These are phyloP conservation scores for Ophiostoma himal-ulmi DNA, from an alignment of 2,329 filamentous ascomycete species.

Conservation along the genomic window DNA sequence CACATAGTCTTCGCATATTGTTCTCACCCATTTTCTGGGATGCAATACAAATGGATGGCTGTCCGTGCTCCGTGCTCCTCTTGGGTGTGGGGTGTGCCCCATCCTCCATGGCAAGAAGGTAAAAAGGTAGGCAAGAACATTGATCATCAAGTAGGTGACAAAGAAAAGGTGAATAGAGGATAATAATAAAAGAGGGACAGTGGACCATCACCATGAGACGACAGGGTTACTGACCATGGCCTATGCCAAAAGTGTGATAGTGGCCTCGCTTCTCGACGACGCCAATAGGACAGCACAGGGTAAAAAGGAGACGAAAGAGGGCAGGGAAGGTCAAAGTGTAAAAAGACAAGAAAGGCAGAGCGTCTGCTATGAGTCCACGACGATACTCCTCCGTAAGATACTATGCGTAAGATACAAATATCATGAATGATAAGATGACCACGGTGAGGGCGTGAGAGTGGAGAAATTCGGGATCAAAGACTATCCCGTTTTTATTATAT, in stretches of 20 bases:
- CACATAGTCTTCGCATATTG: background rate
- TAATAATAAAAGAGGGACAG: background rate
- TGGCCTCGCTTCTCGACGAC: background rate
- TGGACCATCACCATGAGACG: slow-evolving; percentile 3
- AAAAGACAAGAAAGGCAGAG: background rate
- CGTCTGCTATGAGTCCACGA: background rate
- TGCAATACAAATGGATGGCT: background rate
- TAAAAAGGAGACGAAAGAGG: slow-evolving; percentile 8
- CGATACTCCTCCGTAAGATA: background rate
- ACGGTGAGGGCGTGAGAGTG: slow-evolving; percentile 8
- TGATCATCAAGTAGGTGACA: background rate
- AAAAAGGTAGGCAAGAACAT: background rate
- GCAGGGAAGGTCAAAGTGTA: background rate
- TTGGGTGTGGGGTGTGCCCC: slow-evolving; percentile 6
- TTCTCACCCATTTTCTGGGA: background rate
- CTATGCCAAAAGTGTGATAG: slow-evolving; percentile 6
- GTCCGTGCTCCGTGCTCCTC: slow-evolving; percentile 6
- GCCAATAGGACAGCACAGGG: slow-evolving; percentile 9
- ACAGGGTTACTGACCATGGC: background rate
- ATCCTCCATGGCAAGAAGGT: background rate
- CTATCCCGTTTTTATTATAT: background rate
- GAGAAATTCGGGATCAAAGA: background rate
- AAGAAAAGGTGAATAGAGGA: background rate
- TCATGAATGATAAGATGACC: background rate
- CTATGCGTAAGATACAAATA: background rate